phyloP scores from a whole-genome alignment of 169 alveolate species.

The Cryptosporidium baileyi region DNA sequence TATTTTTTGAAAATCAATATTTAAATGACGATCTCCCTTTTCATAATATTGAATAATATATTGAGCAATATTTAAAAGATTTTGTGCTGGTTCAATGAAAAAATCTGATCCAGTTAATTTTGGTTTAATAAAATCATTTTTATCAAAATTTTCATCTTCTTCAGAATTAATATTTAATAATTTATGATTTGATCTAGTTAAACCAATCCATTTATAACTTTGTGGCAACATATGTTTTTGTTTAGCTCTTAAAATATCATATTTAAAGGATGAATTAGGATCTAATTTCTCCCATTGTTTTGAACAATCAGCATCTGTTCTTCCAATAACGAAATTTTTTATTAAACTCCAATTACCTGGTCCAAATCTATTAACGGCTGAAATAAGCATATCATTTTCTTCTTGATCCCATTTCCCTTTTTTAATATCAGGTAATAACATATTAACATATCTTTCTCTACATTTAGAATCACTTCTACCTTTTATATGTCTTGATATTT shows the following conservation, averaged over 20 bases:
- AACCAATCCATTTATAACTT: slow-evolving; percentile 62
- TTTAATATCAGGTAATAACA: slow-evolving; percentile 34
- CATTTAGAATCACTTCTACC: slow-evolving; percentile 77
- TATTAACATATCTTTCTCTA: slow-evolving; percentile 73
- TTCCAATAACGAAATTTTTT: slow-evolving; percentile 43
- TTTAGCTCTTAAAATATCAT: slow-evolving; percentile 46
- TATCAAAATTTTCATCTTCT: background rate
- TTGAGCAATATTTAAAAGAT: slow-evolving; percentile 34
- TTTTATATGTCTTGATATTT: slow-evolving; percentile 70
- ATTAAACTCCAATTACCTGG: slow-evolving; percentile 67
- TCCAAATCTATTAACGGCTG: slow-evolving; percentile 43
- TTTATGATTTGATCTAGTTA: slow-evolving; percentile 52
- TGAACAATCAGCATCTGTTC: slow-evolving; percentile 64
- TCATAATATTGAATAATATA: background rate
- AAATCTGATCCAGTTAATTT: slow-evolving; percentile 52
- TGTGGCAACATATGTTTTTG: slow-evolving; percentile 7
- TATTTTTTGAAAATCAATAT: background rate
- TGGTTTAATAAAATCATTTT: slow-evolving; percentile 1
- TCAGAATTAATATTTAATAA: background rate
- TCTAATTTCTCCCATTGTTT: slow-evolving; percentile 64
- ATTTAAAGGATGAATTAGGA: slow-evolving; percentile 34
- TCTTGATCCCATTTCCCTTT: slow-evolving; percentile 52
- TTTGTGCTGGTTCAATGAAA: slow-evolving; percentile 30
- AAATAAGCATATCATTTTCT: slow-evolving; percentile 15
- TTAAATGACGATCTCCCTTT: background rate